Evolutionary conservation across 768 basidiomycete genomes (phyloP).

Genomic region (Termitomyces sp.): DNA sequence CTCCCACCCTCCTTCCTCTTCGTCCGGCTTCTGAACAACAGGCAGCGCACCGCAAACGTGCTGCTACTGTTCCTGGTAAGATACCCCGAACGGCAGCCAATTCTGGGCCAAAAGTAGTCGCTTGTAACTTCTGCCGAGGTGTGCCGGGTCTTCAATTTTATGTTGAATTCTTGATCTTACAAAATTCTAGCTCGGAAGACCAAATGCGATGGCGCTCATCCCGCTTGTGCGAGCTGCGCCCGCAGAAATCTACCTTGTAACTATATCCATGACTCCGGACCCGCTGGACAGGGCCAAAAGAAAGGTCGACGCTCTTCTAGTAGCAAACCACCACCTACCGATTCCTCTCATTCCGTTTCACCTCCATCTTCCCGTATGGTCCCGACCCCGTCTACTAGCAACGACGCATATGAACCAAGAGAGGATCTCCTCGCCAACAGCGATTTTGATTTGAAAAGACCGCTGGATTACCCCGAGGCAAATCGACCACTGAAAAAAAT

Average conservation of each 20-base stretch:
- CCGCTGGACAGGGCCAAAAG: conserved; percentile 31
- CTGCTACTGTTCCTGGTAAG: conserved; percentile 63
- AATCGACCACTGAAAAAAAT: conserved; percentile 63
- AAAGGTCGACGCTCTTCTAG: conserved; percentile 52
- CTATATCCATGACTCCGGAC: conserved; percentile 63
- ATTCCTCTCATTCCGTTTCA: conserved; percentile 43
- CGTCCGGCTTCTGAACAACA: conserved; percentile 64
- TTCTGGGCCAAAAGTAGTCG: conserved; percentile 81
- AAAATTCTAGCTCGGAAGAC: conserved; percentile 71
- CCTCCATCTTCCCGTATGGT: conserved; percentile 52
- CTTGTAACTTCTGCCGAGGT: conserved; percentile 89
- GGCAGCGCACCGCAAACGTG: conserved; percentile 62
- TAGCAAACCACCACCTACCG: conserved; percentile 35
- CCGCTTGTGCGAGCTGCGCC: conserved; percentile 77
- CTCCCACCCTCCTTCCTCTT: conserved; percentile 57
- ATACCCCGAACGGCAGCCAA: conserved; percentile 50
- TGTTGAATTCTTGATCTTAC: background rate
- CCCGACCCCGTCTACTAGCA: conserved; percentile 39
- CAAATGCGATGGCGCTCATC: conserved; percentile 84
- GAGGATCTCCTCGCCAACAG: conserved; percentile 38
- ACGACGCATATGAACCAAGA: conserved; percentile 30
- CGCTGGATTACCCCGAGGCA: conserved; percentile 47
- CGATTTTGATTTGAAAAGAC: conserved; percentile 56
- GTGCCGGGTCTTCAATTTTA: conserved; percentile 2
- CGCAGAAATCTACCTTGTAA: conserved; percentile 72